A percentile compares a stretch with the other conserved stretches of the same genome.
phyloP scores from a whole-genome alignment of 2,329 filamentous ascomycete species.

The Botrytis squamosa region DNA sequence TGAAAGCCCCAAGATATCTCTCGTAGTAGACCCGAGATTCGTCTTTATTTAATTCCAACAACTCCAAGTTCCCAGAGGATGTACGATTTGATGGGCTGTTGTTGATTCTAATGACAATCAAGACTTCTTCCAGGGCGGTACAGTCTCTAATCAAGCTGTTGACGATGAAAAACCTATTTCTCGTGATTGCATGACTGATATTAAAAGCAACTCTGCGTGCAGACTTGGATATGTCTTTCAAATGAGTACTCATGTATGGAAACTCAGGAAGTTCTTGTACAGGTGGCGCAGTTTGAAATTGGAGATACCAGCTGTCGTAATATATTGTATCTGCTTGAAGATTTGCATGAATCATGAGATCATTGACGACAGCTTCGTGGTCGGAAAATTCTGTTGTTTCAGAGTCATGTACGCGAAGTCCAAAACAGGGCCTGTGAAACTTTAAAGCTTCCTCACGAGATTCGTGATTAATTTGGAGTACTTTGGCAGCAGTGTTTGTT shows the following conservation, averaged over 20 bases:
- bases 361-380: too few relatives aligned
- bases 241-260: too few relatives aligned
- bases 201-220: background rate
- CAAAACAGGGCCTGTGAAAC: background rate
- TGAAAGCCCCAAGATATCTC: background rate
- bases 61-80: background rate
- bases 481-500: background rate
- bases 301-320: background rate
- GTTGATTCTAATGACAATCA: background rate
- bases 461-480: background rate
- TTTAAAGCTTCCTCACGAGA: background rate
- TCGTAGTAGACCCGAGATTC: background rate
- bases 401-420: too few relatives aligned
- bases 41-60: background rate
- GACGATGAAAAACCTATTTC: background rate
- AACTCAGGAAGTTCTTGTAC: too few relatives aligned
- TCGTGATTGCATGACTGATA: accelerated
- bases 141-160: background rate
- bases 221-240: background rate
- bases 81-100: background rate
- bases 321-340: background rate
- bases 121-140: background rate
- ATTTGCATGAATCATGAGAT: background rate
- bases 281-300: too few relatives aligned
- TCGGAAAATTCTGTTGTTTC: too few relatives aligned